Percentiles rank a stretch among this genome's conserved stretches.
Evolutionary conservation across 2,329 filamentous ascomycete genomes (phyloP).

Genomic region (Fusarium brachygibbosum): DNA sequence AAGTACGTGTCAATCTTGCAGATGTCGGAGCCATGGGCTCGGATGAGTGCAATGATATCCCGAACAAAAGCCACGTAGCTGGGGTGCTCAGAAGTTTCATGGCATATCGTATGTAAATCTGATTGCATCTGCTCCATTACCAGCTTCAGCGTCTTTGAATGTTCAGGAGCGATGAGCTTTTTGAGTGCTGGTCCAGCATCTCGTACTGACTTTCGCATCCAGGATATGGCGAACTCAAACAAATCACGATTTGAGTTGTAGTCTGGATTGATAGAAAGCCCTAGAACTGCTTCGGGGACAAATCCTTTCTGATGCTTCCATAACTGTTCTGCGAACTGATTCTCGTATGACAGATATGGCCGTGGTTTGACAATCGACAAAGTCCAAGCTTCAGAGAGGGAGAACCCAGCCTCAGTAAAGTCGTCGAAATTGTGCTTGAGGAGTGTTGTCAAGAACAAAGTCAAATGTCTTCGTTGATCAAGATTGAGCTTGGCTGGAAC

Average conservation of each 20-base stretch:
- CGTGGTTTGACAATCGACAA: constrained; percentile 65
- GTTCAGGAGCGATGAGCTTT: constrained; percentile 57
- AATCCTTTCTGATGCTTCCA: constrained; percentile 59
- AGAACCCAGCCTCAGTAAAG: constrained; percentile 61
- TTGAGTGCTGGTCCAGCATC: constrained; percentile 54
- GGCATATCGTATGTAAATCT: constrained; percentile 59
- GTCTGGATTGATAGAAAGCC: constrained; percentile 57
- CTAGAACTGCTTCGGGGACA: constrained; percentile 57
- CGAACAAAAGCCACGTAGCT: constrained; percentile 66
- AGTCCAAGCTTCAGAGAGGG: constrained; percentile 66
- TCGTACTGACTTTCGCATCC: constrained; percentile 65
- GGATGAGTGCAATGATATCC: constrained; percentile 66
- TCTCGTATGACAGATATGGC: constrained; percentile 62
- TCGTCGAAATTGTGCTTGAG: constrained; percentile 62
- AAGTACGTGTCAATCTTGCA: constrained; percentile 69
- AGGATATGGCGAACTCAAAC: constrained; percentile 63
- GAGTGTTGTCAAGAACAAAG: constrained; percentile 66
- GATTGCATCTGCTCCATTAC: constrained; percentile 68
- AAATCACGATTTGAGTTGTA: constrained; percentile 64
- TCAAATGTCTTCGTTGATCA: constrained; percentile 60
- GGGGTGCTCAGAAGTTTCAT: constrained; percentile 58
- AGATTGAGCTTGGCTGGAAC: constrained; percentile 57
- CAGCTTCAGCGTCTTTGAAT: constrained; percentile 58
- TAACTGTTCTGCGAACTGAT: constrained; percentile 63
- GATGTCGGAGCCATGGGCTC: constrained; percentile 66